phyloP scores from a whole-genome alignment of 2,329 filamentous ascomycete species.

The Penicillium sp. region DNA sequence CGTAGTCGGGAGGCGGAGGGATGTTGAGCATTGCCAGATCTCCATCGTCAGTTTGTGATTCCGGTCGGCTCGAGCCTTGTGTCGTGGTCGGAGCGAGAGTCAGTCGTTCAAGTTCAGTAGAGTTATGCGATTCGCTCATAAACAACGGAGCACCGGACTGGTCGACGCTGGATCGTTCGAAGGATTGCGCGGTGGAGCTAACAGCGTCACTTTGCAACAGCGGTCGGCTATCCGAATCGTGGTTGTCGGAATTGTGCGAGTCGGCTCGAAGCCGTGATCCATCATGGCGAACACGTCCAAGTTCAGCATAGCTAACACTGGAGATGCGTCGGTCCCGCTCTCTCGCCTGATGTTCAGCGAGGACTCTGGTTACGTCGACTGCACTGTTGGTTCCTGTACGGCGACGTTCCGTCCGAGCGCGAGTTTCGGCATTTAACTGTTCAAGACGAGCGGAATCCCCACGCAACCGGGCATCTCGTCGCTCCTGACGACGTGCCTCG shows the following conservation, averaged over 20 bases:
- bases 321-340: slow-evolving; percentile 47
- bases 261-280: slow-evolving; percentile 49
- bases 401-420: slow-evolving; percentile 38
- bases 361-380: slow-evolving; percentile 36
- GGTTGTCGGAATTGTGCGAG: slow-evolving; percentile 44
- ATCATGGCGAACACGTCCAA: slow-evolving; percentile 52
- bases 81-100: slow-evolving; percentile 28
- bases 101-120: slow-evolving; percentile 32
- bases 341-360: slow-evolving; percentile 47
- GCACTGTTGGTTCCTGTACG: slow-evolving; percentile 37
- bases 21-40: slow-evolving; percentile 41
- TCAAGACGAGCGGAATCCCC: slow-evolving; percentile 71
- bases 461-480: slow-evolving; percentile 69
- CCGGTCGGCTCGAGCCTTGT: slow-evolving; percentile 23
- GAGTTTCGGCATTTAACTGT: slow-evolving; percentile 58
- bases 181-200: slow-evolving; percentile 29
- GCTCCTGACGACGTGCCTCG: slow-evolving; percentile 68
- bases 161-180: slow-evolving; percentile 27
- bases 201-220: slow-evolving; percentile 42
- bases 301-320: slow-evolving; percentile 49
- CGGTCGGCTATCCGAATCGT: slow-evolving; percentile 50
- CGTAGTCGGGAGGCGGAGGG: slow-evolving; percentile 44
- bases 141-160: slow-evolving; percentile 40
- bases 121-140: slow-evolving; percentile 31
- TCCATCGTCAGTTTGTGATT: slow-evolving; percentile 31